Evolutionary conservation across 495 filamentous ascomycete genomes (phyloP).

Genomic region (Penicillium ochrochloron): DNA sequence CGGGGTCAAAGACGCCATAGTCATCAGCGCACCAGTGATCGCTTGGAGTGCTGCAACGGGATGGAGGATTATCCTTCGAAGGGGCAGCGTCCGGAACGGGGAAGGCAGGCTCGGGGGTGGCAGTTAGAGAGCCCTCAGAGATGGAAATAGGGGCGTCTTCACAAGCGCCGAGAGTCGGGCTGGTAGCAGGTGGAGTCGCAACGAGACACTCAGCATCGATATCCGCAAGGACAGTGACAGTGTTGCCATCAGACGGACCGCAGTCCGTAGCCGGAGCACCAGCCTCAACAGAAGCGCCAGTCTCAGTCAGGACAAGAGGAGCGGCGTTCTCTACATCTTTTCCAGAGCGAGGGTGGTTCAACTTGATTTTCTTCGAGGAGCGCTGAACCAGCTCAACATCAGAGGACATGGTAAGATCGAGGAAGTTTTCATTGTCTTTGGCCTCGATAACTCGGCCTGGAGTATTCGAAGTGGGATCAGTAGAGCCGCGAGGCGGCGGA

Average conservation of each 20-base stretch:
- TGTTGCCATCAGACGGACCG: background rate
- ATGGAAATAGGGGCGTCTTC: background rate
- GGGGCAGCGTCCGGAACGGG: background rate
- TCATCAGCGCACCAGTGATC: background rate
- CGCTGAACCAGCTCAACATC: background rate
- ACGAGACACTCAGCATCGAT: background rate
- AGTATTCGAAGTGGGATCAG: background rate
- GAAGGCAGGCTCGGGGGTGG: background rate
- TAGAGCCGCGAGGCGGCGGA: background rate
- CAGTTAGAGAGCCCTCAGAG: background rate
- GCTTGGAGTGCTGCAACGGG: background rate
- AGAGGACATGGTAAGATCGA: background rate
- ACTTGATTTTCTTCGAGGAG: background rate
- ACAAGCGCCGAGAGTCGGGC: background rate
- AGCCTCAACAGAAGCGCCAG: background rate
- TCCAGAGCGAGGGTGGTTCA: background rate
- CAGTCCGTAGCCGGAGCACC: background rate
- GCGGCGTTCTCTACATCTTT: too few relatives aligned
- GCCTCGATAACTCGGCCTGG: background rate
- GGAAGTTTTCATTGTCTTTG: background rate
- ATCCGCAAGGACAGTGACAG: background rate
- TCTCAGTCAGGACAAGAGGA: background rate
- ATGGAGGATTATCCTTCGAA: background rate
- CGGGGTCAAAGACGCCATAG: background rate
- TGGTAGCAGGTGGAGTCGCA: background rate